Conservation (phyloP, 164 flowering plant genomes). For the Berberis vulgaris region DNA sequence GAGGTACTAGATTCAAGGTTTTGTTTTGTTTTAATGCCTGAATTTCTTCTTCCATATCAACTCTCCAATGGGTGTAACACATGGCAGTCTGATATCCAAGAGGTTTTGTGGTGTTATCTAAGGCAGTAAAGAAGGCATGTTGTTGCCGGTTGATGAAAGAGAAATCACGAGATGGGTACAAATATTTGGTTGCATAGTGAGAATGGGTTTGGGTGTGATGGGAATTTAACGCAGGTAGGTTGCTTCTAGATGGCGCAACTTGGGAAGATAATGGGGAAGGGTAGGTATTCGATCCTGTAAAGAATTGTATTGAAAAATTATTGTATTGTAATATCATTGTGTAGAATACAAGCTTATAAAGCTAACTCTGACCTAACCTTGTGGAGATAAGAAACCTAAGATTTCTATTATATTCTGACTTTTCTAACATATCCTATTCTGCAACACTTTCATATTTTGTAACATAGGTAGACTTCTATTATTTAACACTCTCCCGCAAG, state of each 20-base stretch:
- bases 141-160: neutral
- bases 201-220: neutral
- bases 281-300: neutral
- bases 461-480: no score
- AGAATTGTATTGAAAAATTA: neutral
- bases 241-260: neutral
- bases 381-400: no score
- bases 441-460: no score
- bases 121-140: neutral
- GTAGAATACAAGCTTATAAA: no score
- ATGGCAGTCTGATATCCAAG: neutral
- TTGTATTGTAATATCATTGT: no score
- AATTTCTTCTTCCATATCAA: no score
- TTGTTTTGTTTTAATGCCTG: neutral
- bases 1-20: neutral
- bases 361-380: no score
- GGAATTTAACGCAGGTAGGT: neutral
- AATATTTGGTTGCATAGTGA: neutral
- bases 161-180: neutral
- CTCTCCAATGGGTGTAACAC: neutral
- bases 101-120: neutral
- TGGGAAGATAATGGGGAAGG: neutral
- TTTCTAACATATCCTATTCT: no score
- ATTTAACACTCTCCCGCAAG: no score
- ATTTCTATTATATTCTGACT: no score